phyloP scores from a whole-genome alignment of 257 asterid species.

The Coffea canephora region DNA sequence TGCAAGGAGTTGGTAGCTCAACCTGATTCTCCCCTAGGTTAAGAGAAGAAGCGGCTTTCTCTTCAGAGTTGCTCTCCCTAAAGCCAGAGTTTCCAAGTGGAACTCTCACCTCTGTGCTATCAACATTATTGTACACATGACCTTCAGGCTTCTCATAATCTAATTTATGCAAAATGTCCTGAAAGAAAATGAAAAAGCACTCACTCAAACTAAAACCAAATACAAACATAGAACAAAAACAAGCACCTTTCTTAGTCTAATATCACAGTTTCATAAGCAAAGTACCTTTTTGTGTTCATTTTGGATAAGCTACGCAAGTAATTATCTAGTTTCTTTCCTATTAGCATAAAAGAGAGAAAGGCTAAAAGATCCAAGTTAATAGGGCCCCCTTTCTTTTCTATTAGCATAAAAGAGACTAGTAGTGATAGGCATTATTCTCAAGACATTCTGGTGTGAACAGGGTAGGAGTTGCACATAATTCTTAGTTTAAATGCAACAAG shows the following conservation, averaged over 20 bases:
- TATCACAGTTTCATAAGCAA: neutral
- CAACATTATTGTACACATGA: slow-evolving; percentile 19
- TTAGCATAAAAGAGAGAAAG: neutral
- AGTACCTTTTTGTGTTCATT: neutral
- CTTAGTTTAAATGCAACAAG: neutral
- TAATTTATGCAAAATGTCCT: slow-evolving; percentile 40
- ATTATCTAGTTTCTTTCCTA: neutral
- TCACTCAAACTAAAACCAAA: neutral
- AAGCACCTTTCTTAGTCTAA: neutral
- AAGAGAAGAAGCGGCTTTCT: slow-evolving; percentile 18
- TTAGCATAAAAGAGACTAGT: neutral
- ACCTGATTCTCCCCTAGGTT: slow-evolving; percentile 30
- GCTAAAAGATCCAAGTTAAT: neutral
- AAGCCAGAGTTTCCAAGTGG: slow-evolving; percentile 21
- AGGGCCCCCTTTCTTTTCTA: neutral
- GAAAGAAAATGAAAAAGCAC: slow-evolving; percentile 22
- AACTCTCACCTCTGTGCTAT: slow-evolving; percentile 25
- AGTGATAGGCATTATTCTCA: neutral
- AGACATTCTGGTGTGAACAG: neutral
- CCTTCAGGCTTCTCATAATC: slow-evolving; percentile 31
- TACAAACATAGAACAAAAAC: neutral
- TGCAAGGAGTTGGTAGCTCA: slow-evolving; percentile 23
- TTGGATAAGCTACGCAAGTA: neutral
- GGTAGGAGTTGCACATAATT: neutral
- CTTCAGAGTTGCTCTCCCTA: slow-evolving; percentile 25